These are phyloP conservation scores for Pterulicium gracile DNA, from an alignment of 1,284 basidiomycete genomes.

Conservation along the genomic window DNA sequence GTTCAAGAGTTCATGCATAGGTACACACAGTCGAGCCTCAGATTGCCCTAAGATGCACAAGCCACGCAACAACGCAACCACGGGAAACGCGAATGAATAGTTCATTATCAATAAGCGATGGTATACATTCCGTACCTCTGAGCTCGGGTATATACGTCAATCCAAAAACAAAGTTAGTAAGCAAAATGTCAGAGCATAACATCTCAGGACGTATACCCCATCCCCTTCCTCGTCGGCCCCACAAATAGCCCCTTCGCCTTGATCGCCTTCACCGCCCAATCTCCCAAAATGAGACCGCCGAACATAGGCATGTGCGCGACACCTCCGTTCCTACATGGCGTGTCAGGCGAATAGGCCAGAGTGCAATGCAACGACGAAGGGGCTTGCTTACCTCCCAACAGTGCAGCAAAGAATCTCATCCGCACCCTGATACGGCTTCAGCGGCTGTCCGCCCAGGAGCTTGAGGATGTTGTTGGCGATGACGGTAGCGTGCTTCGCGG, in stretches of 20 bases:
- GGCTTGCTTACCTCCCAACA: background rate
- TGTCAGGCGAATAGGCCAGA: background rate
- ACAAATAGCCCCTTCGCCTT: slow-evolving; percentile 26
- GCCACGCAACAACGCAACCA: too few relatives aligned
- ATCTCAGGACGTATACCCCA: background rate
- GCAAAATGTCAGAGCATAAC: too few relatives aligned
- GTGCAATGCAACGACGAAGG: background rate
- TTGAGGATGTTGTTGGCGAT: slow-evolving; percentile 26
- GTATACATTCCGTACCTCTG: too few relatives aligned
- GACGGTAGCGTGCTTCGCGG: slow-evolving; percentile 22
- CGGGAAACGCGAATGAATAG: too few relatives aligned
- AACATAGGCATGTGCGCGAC: background rate
- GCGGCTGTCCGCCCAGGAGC: background rate
- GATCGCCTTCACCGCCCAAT: slow-evolving; percentile 8
- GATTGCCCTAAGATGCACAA: too few relatives aligned
- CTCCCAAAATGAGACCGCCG: background rate
- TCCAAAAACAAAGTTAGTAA: too few relatives aligned
- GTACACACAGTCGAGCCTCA: too few relatives aligned
- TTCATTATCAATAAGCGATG: too few relatives aligned
- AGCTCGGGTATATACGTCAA: too few relatives aligned
- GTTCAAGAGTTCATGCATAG: too few relatives aligned
- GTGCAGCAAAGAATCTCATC: background rate
- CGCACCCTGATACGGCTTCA: background rate
- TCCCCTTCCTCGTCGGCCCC: background rate
- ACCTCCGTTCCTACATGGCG: background rate